A percentile compares a stretch with the other conserved stretches of the same genome.
phyloP scores from a whole-genome alignment of 331 rosid genomes.

The Arachis monticola region DNA sequence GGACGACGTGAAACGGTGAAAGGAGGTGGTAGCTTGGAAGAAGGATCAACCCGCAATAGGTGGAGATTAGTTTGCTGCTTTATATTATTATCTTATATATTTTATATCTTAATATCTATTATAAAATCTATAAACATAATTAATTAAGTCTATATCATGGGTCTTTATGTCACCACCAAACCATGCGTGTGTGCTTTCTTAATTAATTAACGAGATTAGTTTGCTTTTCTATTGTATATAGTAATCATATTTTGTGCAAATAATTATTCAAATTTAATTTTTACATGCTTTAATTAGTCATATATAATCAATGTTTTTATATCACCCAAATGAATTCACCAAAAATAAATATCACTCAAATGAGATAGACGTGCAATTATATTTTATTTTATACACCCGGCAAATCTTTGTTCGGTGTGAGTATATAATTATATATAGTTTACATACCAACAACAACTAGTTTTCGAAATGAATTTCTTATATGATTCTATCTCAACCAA shows the following conservation, averaged over 20 bases:
- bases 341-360: neutral
- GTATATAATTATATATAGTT: neutral
- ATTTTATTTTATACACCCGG: neutral
- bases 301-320: no score
- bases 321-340: no score
- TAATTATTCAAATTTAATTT: neutral
- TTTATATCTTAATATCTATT: neutral
- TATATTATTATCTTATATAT: neutral
- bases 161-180: constrained; percentile 1
- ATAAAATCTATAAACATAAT: neutral
- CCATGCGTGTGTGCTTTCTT: neutral
- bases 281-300: neutral
- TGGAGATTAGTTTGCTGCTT: constrained; percentile 10
- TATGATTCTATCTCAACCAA: neutral
- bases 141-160: neutral
- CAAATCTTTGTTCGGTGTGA: neutral
- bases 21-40: neutral
- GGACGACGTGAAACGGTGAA: no score
- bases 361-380: neutral
- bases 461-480: constrained; percentile 1
- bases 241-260: neutral
- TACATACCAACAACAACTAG: neutral
- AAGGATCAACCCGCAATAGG: constrained; percentile 17
- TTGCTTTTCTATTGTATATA: neutral
- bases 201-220: neutral